phyloP scores from a whole-genome alignment of 2,329 filamentous ascomycete species.

The Annulohypoxylon truncatum region DNA sequence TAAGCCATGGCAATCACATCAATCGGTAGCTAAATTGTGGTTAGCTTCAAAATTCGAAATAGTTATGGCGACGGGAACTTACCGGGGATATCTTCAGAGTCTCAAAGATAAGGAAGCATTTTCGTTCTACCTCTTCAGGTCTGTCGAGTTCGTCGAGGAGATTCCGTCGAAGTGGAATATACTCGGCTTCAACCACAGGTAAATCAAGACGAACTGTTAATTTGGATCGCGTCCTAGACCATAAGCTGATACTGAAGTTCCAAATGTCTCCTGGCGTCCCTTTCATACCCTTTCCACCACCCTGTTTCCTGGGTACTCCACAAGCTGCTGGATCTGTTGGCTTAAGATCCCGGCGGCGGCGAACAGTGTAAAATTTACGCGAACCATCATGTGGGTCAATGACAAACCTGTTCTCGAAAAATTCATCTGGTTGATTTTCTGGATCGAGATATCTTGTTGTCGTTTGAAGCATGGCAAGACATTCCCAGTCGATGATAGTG shows the following conservation, averaged over 20 bases:
- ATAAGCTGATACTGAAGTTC: constrained; percentile 85
- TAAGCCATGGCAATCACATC: constrained; percentile 78
- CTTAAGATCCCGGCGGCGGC: constrained; percentile 67
- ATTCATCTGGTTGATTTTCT: constrained; percentile 58
- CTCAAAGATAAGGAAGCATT: constrained; percentile 79
- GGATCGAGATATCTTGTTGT: constrained; percentile 52
- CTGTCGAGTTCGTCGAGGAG: constrained; percentile 76
- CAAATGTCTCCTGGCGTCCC: constrained; percentile 71
- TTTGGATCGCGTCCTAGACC: constrained; percentile 66
- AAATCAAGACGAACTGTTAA: constrained; percentile 73
- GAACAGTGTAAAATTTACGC: constrained; percentile 68
- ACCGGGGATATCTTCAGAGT: constrained; percentile 81
- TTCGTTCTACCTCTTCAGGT: constrained; percentile 59
- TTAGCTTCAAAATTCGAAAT: constrained; percentile 33
- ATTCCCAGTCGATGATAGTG: constrained; percentile 70
- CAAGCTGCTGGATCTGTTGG: constrained; percentile 74
- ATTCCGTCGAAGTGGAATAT: constrained; percentile 83
- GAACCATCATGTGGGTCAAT: constrained; percentile 71
- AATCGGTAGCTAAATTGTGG: constrained; percentile 68
- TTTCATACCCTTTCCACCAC: constrained; percentile 57
- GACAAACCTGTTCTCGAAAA: constrained; percentile 66
- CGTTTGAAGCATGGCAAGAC: constrained; percentile 57
- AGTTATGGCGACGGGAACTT: constrained; percentile 52
- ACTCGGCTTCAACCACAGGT: constrained; percentile 81
- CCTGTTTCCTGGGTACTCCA: constrained; percentile 60